These are phyloP conservation scores for Lachnellula cervina DNA, from an alignment of 2,329 filamentous ascomycete genomes.

Conservation along the genomic window DNA sequence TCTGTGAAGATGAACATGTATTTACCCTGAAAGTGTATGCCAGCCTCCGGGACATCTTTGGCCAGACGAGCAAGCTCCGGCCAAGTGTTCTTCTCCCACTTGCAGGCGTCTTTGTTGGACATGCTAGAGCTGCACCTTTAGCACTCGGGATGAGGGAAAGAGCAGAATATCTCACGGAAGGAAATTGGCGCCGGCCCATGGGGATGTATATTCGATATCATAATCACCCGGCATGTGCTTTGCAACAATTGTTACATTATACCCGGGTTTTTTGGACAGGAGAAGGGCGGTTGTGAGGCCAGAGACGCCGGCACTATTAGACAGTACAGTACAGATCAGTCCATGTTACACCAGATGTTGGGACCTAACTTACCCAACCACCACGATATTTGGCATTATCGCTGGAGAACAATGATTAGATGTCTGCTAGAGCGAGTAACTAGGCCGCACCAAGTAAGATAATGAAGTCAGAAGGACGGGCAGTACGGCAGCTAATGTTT, in stretches of 20 bases:
- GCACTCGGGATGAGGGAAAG: conserved; percentile 26
- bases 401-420: background rate
- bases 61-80: conserved; percentile 55
- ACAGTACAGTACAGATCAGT: conserved; percentile 5
- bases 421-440: background rate
- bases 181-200: conserved; percentile 82
- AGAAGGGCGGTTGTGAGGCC: conserved; percentile 61
- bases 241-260: conserved; percentile 66
- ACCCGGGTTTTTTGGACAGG: conserved; percentile 49
- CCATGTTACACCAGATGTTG: background rate
- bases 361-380: conserved; percentile 31
- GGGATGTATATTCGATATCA: conserved; percentile 83
- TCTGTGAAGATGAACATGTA: background rate
- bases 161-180: conserved; percentile 52
- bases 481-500: too few species aligned
- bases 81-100: conserved; percentile 63
- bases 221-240: conserved; percentile 95
- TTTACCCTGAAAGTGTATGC: conserved; percentile 71
- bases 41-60: conserved; percentile 66
- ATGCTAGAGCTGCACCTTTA: conserved; percentile 9
- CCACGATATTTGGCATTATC: conserved; percentile 34
- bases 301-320: conserved; percentile 55
- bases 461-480: too few species aligned
- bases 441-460: background rate
- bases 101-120: conserved; percentile 29